Evolutionary conservation across 225 moss, liverwort and hornwort genomes (phyloP).

Genomic region (Asterella californica): DNA sequence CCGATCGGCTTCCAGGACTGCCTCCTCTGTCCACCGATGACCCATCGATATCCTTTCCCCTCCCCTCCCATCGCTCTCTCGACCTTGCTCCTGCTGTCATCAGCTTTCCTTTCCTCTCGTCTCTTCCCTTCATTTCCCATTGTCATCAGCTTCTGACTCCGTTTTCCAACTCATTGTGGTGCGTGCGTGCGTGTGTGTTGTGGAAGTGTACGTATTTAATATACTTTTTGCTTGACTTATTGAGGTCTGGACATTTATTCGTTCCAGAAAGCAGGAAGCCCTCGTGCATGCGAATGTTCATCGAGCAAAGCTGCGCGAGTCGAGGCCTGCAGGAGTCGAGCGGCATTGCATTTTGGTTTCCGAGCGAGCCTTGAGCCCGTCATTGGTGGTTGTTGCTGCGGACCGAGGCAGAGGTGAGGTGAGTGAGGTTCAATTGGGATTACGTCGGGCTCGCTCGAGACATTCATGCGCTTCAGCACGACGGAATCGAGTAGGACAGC

Average conservation of each 20-base stretch:
- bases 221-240: neutral
- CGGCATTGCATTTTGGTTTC: neutral
- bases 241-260: neutral
- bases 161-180: neutral
- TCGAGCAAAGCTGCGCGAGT: conserved; percentile 2
- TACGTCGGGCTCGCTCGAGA: too few relatives aligned
- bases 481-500: neutral
- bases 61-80: neutral
- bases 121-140: neutral
- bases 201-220: neutral
- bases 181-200: neutral
- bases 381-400: neutral
- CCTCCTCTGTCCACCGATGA: neutral
- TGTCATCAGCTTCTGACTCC: neutral
- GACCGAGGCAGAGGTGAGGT: neutral
- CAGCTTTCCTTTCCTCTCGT: neutral
- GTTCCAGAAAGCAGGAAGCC: neutral
- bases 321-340: neutral
- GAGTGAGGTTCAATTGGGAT: neutral
- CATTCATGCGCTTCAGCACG: neutral
- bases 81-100: neutral
- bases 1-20: neutral
- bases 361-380: neutral
- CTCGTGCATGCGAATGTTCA: conserved; percentile 3
- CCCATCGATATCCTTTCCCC: neutral